Base-by-base conservation (phyloP, 2,329 filamentous ascomycete species). In the Aspergillus clavatus region DNA sequence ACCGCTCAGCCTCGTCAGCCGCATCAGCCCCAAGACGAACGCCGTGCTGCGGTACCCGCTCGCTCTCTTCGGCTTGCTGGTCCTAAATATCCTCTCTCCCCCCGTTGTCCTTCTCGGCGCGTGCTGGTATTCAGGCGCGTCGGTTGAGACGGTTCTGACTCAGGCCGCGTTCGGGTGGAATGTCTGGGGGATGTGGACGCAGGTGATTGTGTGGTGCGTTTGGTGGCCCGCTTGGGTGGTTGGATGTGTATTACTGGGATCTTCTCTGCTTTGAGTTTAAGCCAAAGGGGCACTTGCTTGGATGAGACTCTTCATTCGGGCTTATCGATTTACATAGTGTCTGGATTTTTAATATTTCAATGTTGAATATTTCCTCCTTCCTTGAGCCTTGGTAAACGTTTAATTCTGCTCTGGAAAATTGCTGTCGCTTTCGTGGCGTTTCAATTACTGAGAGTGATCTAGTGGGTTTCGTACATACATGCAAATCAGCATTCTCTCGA, bases 211-310 rank as follows among this genome's bases (percentile, higher is more conserved):
- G n/a, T 95, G 89, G 87, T 86, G 89, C 63, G 83, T 95, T 35
- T 96, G 90, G 90, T 93, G 89, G 86, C 90, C 90, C 0, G 89
- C 88, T 6, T 96, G 90, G 90, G 66, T 93, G 28, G 78, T 83
- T 5, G 86, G 73, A 4, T 63, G 61, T 47, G 57, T 67, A 1
- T 45, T 67, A 23, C 41, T 69, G 38, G 64, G 61, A 18, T 63
- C 60, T 23, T 68, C 65, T 3, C 43, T 71, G 35, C 63, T 68
- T 38, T 55, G 29, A 36, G 22, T 7, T 24, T 11, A 6, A 10
- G 5, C 26, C 5, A n/a, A 11, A 8, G 4, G 31, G 31, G 31
- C 11, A 6, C 8, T n/a, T 12, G 5, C 28, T 8, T 31, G 11
- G 14, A n/a, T 31, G 7, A 14, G n/a, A 2, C 29, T 33, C 29